Percentiles rank a stretch among this genome's conserved stretches.
phyloP scores from a whole-genome alignment of 2,329 filamentous ascomycete species.

The Geoglossum cookeanum region DNA sequence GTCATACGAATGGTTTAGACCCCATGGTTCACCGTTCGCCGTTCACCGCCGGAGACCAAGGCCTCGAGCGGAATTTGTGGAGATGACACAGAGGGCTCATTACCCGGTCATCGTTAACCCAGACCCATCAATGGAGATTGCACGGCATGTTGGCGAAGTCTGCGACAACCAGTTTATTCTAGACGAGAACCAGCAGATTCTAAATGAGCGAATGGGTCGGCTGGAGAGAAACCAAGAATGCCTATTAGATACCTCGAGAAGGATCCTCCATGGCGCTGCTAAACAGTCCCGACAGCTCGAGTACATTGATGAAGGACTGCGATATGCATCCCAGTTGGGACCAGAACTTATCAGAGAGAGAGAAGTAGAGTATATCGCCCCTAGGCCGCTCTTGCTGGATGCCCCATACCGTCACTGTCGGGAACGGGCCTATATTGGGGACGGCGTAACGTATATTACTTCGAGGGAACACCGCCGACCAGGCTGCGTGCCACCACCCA shows the following conservation, averaged over 20 bases:
- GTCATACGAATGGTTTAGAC: not conserved
- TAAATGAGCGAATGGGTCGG: not conserved
- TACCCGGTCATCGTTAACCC: not conserved
- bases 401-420: not conserved
- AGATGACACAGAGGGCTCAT: not conserved
- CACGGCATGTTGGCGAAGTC: not conserved
- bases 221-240: not conserved
- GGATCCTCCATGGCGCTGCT: not conserved
- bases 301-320: not conserved
- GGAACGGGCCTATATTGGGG: not conserved
- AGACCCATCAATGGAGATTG: not conserved
- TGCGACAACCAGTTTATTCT: not conserved
- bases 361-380: not conserved
- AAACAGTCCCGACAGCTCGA: not conserved
- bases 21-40: not conserved
- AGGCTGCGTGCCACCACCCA: not conserved
- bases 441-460: not conserved
- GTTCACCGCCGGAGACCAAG: not conserved
- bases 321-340: not conserved
- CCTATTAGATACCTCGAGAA: not conserved
- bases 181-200: not conserved
- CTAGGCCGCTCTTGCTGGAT: not conserved
- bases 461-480: not conserved
- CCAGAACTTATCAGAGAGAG: not conserved
- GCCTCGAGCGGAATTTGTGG: not conserved